These are phyloP conservation scores for Gnetum montanum DNA, from an alignment of 75 land plant genomes.

Conservation along the genomic window DNA sequence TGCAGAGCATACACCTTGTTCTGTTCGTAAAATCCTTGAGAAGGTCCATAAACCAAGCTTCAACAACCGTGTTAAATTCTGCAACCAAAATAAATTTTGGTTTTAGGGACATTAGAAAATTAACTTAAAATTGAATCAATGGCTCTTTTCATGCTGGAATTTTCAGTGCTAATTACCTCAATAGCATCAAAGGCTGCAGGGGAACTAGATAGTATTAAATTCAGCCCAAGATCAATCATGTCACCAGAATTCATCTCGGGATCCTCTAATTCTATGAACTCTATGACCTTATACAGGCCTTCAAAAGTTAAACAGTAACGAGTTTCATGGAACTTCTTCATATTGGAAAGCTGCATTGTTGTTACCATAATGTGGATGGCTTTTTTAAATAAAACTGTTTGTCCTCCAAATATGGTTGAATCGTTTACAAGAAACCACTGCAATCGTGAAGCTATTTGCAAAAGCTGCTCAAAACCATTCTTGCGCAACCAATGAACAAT, in stretches of 20 bases:
- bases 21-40: conserved; percentile 20
- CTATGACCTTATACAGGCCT: conserved; percentile 31
- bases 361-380: conserved; percentile 34
- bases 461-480: conserved; percentile 55
- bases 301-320: conserved; percentile 52
- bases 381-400: conserved; percentile 28
- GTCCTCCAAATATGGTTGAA: conserved; percentile 9
- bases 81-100: conserved; percentile 1
- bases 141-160: neutral
- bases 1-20: conserved; percentile 5
- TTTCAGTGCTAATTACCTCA: conserved; percentile 24
- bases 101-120: neutral
- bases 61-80: conserved; percentile 38
- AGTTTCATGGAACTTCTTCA: conserved; percentile 53
- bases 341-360: conserved; percentile 50
- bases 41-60: conserved; percentile 39
- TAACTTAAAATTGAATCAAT: neutral
- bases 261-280: conserved; percentile 20
- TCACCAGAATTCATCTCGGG: conserved; percentile 9
- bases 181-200: conserved; percentile 32
- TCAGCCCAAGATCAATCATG: conserved; percentile 35
- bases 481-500: conserved; percentile 42
- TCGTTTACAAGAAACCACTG: conserved; percentile 21
- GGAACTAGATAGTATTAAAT: conserved; percentile 44
- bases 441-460: conserved; percentile 41